Conservation (phyloP, 2,329 filamentous ascomycete species). For the Elsinoe necatrix region DNA sequence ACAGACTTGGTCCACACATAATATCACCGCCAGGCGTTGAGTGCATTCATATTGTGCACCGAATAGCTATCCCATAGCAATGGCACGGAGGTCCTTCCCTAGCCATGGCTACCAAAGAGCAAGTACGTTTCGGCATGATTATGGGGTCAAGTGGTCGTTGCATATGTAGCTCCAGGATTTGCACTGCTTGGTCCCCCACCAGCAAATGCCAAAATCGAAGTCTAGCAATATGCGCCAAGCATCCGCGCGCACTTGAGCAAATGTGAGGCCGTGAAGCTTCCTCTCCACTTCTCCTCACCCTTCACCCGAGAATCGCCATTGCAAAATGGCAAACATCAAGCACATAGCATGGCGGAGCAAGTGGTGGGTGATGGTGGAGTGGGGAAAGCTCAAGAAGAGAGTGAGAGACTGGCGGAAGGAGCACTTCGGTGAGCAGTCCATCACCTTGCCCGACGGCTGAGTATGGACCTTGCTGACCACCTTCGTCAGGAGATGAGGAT, state of each 20-base stretch:
- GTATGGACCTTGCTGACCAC: neutral
- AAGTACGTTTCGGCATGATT: neutral
- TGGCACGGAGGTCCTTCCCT: too few relatives aligned
- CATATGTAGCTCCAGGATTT: neutral
- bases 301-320: neutral
- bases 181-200: neutral
- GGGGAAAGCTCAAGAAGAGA: conserved; percentile 2
- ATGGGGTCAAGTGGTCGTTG: neutral
- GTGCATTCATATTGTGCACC: too few relatives aligned
- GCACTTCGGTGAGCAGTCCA: neutral
- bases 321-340: neutral
- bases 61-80: too few relatives aligned
- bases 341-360: conserved; percentile 1
- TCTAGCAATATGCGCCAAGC: neutral
- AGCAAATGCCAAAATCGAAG: neutral
- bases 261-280: neutral
- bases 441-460: neutral
- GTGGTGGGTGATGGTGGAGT: conserved; percentile 5
- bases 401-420: neutral
- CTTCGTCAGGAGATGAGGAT: neutral
- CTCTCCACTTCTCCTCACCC: neutral
- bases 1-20: neutral
- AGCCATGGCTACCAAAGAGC: neutral
- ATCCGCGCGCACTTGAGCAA: neutral
- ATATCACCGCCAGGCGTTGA: neutral